A percentile compares a stretch with the other conserved stretches of the same genome.
Evolutionary conservation across 2,329 filamentous ascomycete species (phyloP).

Genomic region (Colletotrichum tanaceti): DNA sequence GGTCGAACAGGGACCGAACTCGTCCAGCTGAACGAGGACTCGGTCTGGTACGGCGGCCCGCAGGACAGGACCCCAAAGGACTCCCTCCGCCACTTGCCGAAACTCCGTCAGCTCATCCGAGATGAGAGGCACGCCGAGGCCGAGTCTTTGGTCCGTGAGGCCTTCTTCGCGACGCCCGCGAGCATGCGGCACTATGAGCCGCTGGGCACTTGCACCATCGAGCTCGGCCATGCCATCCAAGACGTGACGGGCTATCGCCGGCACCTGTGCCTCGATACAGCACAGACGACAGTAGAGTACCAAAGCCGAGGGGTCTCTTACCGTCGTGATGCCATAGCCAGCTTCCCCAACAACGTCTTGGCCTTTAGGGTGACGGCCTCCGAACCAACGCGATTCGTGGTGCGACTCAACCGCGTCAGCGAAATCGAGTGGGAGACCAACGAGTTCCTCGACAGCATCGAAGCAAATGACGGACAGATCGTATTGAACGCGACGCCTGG

Average conservation of each 20-base stretch:
- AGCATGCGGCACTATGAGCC: constrained; percentile 61
- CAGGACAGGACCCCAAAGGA: constrained; percentile 54
- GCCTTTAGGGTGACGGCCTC: constrained; percentile 42
- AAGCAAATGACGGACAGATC: constrained; percentile 45
- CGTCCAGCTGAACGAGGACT: constrained; percentile 60
- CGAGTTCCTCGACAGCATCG: constrained; percentile 55
- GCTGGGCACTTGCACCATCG: constrained; percentile 51
- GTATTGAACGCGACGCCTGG: constrained; percentile 53
- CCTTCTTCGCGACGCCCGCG: constrained; percentile 59
- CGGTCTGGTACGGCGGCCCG: constrained; percentile 56
- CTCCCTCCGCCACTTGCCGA: constrained; percentile 49
- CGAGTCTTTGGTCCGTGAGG: constrained; percentile 42
- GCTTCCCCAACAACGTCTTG: constrained; percentile 44
- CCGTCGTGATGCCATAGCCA: constrained; percentile 44
- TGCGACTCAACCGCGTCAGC: constrained; percentile 47
- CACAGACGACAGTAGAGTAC: constrained; percentile 35
- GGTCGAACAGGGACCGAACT: constrained; percentile 51
- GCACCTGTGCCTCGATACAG: constrained; percentile 38
- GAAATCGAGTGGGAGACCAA: constrained; percentile 57
- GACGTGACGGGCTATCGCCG: constrained; percentile 39
- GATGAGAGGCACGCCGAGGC: constrained; percentile 45
- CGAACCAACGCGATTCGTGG: constrained; percentile 39
- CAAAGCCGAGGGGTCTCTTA: constrained; percentile 39
- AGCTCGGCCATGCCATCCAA: constrained; percentile 51
- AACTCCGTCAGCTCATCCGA: constrained; percentile 52